phyloP scores from a whole-genome alignment of 306 rosid species.

The Sophora flavescens region DNA sequence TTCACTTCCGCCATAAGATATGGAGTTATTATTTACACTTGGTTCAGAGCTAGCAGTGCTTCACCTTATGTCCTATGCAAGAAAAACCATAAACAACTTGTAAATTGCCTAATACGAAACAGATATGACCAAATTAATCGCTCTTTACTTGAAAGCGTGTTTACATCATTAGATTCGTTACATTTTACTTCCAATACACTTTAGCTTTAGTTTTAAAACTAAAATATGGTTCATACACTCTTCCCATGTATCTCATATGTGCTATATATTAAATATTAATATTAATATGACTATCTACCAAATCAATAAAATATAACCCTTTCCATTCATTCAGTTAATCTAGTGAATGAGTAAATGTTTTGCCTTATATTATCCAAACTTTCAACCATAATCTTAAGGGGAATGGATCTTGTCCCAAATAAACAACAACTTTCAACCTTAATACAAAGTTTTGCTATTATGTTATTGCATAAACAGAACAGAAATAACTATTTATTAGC shows the following conservation, averaged over 20 bases:
- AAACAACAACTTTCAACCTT: too few species aligned
- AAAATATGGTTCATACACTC: conserved; percentile 7
- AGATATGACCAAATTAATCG: background rate
- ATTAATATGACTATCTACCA: conserved; percentile 22
- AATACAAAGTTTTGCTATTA: conserved; percentile 52
- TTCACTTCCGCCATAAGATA: conserved; percentile 66
- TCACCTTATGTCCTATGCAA: conserved; percentile 79
- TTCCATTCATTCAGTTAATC: conserved; percentile 30
- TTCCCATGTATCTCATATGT: background rate
- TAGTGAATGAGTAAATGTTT: conserved; percentile 15
- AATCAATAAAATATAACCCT: conserved; percentile 12
- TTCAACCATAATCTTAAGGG: background rate
- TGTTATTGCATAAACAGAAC: conserved; percentile 50
- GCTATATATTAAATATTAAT: too few species aligned
- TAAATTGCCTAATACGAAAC: conserved; percentile 7
- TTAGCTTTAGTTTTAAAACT: conserved; percentile 9
- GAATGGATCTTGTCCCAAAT: background rate
- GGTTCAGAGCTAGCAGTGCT: conserved; percentile 87
- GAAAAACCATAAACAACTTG: conserved; percentile 39
- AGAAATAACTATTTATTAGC: conserved; percentile 9
- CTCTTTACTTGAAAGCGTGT: conserved; percentile 21
- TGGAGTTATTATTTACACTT: conserved; percentile 60
- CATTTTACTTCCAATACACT: background rate
- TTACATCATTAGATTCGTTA: conserved; percentile 11
- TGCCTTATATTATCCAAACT: background rate